Percentiles rank a stretch among this genome's conserved stretches.
phyloP scores from a whole-genome alignment of 495 filamentous ascomycete genomes.

The Penicillium verhagenii region DNA sequence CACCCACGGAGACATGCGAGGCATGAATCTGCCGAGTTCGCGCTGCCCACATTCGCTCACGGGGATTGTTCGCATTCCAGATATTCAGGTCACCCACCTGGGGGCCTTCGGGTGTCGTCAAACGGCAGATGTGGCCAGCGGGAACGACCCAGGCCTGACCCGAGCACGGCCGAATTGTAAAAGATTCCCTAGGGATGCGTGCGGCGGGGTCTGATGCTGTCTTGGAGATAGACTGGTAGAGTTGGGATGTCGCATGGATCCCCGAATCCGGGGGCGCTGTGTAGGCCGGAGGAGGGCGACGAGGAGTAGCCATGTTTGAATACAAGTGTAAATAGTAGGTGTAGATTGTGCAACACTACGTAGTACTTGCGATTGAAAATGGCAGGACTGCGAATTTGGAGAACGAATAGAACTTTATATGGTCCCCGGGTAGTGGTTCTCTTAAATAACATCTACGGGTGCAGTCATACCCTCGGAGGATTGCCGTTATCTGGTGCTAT shows the following conservation, averaged over 20 bases:
- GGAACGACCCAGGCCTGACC: constrained; percentile 64
- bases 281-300: constrained; percentile 44
- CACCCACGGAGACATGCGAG: constrained; percentile 65
- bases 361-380: background rate
- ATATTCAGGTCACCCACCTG: constrained; percentile 83
- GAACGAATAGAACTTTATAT: background rate
- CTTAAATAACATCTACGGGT: background rate
- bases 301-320: constrained; percentile 28
- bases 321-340: background rate
- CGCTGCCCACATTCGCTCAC: constrained; percentile 76
- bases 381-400: background rate
- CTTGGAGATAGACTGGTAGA: constrained; percentile 42
- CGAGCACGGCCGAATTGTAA: constrained; percentile 49
- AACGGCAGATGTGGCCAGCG: constrained; percentile 61
- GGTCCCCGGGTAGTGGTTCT: background rate
- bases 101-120: constrained; percentile 71
- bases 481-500: background rate
- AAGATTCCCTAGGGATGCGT: constrained; percentile 33
- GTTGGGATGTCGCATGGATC: constrained; percentile 35
- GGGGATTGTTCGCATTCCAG: constrained; percentile 72
- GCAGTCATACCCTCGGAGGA: background rate
- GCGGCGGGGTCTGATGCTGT: constrained; percentile 34
- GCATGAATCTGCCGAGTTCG: constrained; percentile 75
- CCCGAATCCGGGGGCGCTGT: constrained; percentile 36
- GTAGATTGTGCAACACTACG: background rate